Evolutionary conservation across 495 filamentous ascomycete species (phyloP), one percentile per base, ranked within the genome.

Genomic region (Umbilicaria muhlenbergii): DNA sequence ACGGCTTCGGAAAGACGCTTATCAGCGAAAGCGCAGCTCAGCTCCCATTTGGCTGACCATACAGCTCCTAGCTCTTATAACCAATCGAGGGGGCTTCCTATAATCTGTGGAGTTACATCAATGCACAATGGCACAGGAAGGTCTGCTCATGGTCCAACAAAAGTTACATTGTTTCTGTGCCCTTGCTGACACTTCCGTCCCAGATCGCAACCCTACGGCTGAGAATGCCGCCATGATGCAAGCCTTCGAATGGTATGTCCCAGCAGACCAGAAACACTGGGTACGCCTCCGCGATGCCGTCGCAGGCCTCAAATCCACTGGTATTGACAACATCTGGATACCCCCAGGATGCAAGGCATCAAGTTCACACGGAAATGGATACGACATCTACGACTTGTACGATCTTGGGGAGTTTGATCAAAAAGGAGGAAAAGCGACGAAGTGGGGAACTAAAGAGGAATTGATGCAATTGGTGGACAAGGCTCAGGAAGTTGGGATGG

Each of bases 371-470:
- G 75, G 77, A 11, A 83, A 81, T 51, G 81, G 81, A n/a, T 85
- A 84, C 53, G 81, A 85, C 56, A 70, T 81, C 51, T 85, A 86
- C 45, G 80, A 86, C 51, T 58, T 86, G 3, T 86, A 80, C 49
- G 81, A 86, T 42, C 58, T 85, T 17, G 81, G 81, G 32, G 81
- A 86, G 51, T 86, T 84, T 50, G 71, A 85, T 50, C 81, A 84
- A 50, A 83, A 84, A 49, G 77, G 76, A 33, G 54, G 60, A 1
- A 55, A 64, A 11, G 61, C 63, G n/a, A 83, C 80, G 14, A 83
- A 83, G 61, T 86, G 78, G 78, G 81, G 81, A n/a, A 68, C 63
- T 15, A 79, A 73, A 45, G 66, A 70, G 16, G 76, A 84, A 34
- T 58, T 86, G 15, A 46, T 74, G n/a, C 56, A 61, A 7, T 54